phyloP scores from a whole-genome alignment of 306 rosid genomes.

The Vachellia collinsii region DNA sequence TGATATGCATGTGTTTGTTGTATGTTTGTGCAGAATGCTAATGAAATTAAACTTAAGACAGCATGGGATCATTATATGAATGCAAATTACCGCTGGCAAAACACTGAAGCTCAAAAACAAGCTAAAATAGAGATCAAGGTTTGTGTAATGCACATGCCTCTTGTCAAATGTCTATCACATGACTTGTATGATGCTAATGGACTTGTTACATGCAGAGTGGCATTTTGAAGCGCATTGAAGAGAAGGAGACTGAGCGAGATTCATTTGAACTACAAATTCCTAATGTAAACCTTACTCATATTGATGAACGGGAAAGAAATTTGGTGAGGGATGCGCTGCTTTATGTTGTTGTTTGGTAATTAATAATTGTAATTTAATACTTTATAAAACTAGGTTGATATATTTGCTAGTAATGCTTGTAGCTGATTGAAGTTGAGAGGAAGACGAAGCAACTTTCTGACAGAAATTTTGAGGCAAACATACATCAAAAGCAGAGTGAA shows the following conservation, averaged over 20 bases:
- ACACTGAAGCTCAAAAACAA: conserved; percentile 61
- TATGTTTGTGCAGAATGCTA: conserved; percentile 56
- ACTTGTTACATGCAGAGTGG: conserved; percentile 59
- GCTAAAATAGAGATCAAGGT: conserved; percentile 74
- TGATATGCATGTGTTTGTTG: neutral
- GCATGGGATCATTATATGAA: conserved; percentile 70
- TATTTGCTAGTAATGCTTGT: conserved; percentile 36
- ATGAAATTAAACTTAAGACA: conserved; percentile 63
- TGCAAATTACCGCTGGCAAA: conserved; percentile 71
- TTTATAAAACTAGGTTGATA: conserved; percentile 9
- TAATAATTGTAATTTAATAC: conserved; percentile 30
- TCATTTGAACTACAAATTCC: conserved; percentile 62
- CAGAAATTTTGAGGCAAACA: conserved; percentile 75
- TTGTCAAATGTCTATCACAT: conserved; percentile 21
- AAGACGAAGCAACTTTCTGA: conserved; percentile 69
- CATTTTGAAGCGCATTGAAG: conserved; percentile 70
- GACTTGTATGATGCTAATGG: conserved; percentile 31
- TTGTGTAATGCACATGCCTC: conserved; percentile 38
- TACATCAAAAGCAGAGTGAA: conserved; percentile 63
- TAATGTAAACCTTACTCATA: conserved; percentile 56
- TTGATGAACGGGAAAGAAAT: conserved; percentile 80
- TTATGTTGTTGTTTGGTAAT: conserved; percentile 32
- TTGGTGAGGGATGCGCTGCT: conserved; percentile 60
- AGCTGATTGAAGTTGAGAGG: conserved; percentile 75
- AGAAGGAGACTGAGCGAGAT: conserved; percentile 63